phyloP scores from a whole-genome alignment of 2,329 filamentous ascomycete species.

The Aspergillus luchuensis region DNA sequence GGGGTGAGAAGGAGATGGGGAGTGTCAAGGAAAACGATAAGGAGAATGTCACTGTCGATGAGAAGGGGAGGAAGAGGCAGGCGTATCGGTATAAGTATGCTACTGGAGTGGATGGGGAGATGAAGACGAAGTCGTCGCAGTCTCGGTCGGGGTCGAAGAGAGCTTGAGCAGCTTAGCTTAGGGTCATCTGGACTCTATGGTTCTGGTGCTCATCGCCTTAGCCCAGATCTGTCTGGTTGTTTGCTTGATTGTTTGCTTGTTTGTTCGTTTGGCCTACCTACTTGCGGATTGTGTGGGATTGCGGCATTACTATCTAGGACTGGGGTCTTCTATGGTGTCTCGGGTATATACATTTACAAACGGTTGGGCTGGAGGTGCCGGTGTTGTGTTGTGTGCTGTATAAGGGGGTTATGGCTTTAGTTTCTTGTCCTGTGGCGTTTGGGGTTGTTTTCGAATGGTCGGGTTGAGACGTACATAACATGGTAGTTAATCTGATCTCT shows the following conservation, averaged over 20 bases:
- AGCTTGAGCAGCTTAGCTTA: not conserved
- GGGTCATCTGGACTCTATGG: too few relatives aligned
- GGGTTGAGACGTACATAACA: not conserved
- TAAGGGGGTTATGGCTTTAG: not conserved
- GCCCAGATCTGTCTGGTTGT: too few relatives aligned
- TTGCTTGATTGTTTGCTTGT: too few relatives aligned
- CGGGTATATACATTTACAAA: not conserved
- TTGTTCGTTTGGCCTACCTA: not conserved
- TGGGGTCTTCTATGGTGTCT: not conserved
- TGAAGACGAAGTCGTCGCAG: too few relatives aligned
- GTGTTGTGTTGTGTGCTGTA: not conserved
- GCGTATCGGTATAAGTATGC: constrained; percentile 45
- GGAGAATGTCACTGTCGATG: constrained; percentile 28
- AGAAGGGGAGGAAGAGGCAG: constrained; percentile 28
- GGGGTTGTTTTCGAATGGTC: not conserved
- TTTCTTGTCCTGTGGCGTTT: not conserved
- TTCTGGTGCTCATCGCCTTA: too few relatives aligned
- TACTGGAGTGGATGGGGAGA: not conserved
- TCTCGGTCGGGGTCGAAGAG: not conserved
- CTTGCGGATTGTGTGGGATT: too few relatives aligned
- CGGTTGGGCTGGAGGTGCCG: not conserved
- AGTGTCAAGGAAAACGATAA: constrained; percentile 18
- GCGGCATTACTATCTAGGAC: too few relatives aligned
- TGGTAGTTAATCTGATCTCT: not conserved
- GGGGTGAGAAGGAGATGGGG: constrained; percentile 46